phyloP scores from a whole-genome alignment of 2,329 filamentous ascomycete species.

The Aspergillus fructus region DNA sequence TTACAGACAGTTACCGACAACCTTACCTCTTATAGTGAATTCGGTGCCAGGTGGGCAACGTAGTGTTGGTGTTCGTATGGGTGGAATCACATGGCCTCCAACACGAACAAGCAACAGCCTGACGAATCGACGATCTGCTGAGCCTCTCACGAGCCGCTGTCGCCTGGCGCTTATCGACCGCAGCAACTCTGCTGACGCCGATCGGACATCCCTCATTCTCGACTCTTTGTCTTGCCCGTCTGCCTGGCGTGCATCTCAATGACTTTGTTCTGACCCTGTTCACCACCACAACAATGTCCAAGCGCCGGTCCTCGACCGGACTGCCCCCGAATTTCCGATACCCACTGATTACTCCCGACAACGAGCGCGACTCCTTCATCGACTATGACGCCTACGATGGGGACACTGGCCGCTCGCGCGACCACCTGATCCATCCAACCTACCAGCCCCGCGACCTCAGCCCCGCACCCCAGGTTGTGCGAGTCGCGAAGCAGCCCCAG shows the following conservation, averaged over 20 bases:
- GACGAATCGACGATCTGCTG: neutral
- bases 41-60: too few species aligned
- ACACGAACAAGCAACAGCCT: neutral
- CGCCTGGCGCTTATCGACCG: neutral
- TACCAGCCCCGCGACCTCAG: slow-evolving; percentile 10
- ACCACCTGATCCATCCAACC: slow-evolving; percentile 1
- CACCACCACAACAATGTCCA: slow-evolving; percentile 1
- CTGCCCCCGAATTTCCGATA: slow-evolving; percentile 7
- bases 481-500: slow-evolving; percentile 9
- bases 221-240: neutral
- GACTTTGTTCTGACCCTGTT: neutral
- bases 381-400: slow-evolving; percentile 6
- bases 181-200: neutral
- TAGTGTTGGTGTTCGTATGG: too few species aligned
- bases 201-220: neutral
- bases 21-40: too few species aligned
- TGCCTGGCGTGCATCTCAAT: neutral
- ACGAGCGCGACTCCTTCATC: slow-evolving; percentile 6
- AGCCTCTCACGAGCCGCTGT: neutral
- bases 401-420: slow-evolving; percentile 1
- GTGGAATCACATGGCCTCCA: neutral
- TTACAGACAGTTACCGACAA: too few species aligned
- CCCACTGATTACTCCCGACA: slow-evolving; percentile 6
- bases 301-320: slow-evolving; percentile 3
- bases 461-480: slow-evolving; percentile 9